Evolutionary conservation across 352 stramenopile species (phyloP).

Genomic region (Phytophthora foliorum): DNA sequence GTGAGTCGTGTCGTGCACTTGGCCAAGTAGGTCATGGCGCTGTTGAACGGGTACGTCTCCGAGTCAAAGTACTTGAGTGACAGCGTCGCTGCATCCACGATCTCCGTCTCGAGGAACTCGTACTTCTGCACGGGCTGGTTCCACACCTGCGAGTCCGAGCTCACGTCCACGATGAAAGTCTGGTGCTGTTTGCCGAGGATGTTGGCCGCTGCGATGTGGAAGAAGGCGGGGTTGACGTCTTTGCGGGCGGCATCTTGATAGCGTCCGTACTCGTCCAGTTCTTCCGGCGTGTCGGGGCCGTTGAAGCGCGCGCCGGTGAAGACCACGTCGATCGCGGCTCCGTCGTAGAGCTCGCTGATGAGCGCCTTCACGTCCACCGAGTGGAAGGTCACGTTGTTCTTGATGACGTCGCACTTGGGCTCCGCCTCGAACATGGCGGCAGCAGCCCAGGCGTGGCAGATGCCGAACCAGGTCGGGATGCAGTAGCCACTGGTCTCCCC

Average conservation of each 20-base stretch:
- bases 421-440: conserved; percentile 52
- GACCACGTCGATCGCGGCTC: conserved; percentile 38
- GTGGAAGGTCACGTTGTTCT: conserved; percentile 63
- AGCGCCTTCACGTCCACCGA: conserved; percentile 62
- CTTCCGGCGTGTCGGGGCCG: conserved; percentile 30
- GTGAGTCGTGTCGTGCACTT: conserved; percentile 56
- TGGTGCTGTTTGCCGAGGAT: conserved; percentile 50
- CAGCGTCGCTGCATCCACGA: conserved; percentile 35
- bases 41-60: conserved; percentile 66
- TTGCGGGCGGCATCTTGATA: conserved; percentile 47
- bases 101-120: conserved; percentile 38
- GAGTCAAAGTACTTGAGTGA: conserved; percentile 47
- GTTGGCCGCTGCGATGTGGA: conserved; percentile 61
- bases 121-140: conserved; percentile 70
- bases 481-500: conserved; percentile 52
- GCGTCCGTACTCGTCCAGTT: conserved; percentile 62
- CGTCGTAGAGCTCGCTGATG: conserved; percentile 55
- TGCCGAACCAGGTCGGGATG: conserved; percentile 51
- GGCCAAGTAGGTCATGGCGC: conserved; percentile 35
- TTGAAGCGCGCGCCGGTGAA: conserved; percentile 57
- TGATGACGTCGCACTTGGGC: conserved; percentile 52
- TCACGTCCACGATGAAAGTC: conserved; percentile 63
- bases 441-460: conserved; percentile 58
- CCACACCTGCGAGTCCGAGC: conserved; percentile 52
- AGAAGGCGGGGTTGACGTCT: conserved; percentile 60